Evolutionary conservation across 2,329 filamentous ascomycete genomes (phyloP), one percentile per base, ranked within the genome.

Genomic region (Verticillium dahliae): DNA sequence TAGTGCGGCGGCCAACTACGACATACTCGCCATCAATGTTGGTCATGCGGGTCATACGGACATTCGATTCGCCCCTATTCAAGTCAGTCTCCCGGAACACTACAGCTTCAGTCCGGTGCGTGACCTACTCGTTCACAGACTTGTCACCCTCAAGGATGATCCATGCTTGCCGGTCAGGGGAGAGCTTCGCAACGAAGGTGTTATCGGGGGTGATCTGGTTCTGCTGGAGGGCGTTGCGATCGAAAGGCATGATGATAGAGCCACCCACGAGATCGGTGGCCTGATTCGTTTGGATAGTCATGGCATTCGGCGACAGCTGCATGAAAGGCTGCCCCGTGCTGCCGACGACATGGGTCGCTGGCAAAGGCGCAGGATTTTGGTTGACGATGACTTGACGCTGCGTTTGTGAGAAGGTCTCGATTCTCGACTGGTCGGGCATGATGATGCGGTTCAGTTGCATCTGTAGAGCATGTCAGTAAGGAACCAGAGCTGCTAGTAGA

Each of bases 351-450:
- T 67, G 65, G 59, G 59, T 67, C 27, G 65, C 66, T 15, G 66
- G 60, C 11, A 67, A 52, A 6, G 66, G 66, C 52, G 64, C 65
- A 6, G 65, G 64, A 56, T 67, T 67, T 45, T 67, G 66, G 60
- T 67, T 67, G 57, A 67, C 65, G 37, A 67, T 65, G 57, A 67
- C 37, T 37, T 67, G 66, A 9, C 61, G 62, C 57, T 67, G 66
- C 27, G 65, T 61, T 58, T 67, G 66, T 7, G 66, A 67, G 60
- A 67, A 67, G 1, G 66, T 67, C 61, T 67, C 66, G 31, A 67
- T 65, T 54, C 66, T 67, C 33, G 66, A 66, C 58, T 65, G 64
- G 39, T 67, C 66, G 9, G 66, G 66, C 38, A 67, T 65, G 4
- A 61, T 38, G 14, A 67, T 52, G 41, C 60, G 62, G 60, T 67